Conservation (phyloP, 1,284 basidiomycete species). For the Tilletia indica region DNA sequence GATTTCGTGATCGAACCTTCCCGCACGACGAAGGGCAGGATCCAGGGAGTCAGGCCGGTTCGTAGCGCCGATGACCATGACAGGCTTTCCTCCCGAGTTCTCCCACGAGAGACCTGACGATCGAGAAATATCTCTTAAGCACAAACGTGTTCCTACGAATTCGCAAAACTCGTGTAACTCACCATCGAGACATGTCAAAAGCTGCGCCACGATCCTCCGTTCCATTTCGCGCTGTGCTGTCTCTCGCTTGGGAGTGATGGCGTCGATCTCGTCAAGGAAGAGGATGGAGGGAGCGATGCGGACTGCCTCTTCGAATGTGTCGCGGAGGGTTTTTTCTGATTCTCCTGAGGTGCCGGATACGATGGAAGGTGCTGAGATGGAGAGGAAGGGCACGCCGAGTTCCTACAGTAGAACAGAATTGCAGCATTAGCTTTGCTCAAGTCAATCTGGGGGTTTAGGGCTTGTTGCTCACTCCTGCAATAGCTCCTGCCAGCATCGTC, state of each 20-base stretch:
- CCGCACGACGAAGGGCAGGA: constrained; percentile 84
- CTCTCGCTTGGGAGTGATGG: constrained; percentile 94
- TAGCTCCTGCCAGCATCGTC: constrained; percentile 61
- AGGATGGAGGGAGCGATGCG: constrained; percentile 52
- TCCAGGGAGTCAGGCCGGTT: constrained; percentile 94
- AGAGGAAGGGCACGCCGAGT: constrained; percentile 82
- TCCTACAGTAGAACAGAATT: constrained; percentile 15
- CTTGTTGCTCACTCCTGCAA: constrained; percentile 75
- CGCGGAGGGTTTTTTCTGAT: constrained; percentile 89
- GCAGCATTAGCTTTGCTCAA: too few relatives aligned
- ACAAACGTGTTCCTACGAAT: too few relatives aligned
- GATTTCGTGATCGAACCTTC: constrained; percentile 95
- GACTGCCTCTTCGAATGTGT: constrained; percentile 74
- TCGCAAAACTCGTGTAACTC: constrained; percentile 28
- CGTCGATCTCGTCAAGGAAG: constrained; percentile 83
- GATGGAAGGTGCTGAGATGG: constrained; percentile 86
- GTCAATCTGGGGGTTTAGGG: too few relatives aligned
- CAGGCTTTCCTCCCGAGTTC: constrained; percentile 64
- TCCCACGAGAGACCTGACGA: constrained; percentile 76
- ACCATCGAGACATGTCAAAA: constrained; percentile 97
- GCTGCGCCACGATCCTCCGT: constrained; percentile 90
- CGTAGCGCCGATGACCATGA: constrained; percentile 93
- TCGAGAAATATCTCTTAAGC: neutral
- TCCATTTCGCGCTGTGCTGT: constrained; percentile 93
- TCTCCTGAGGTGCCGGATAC: constrained; percentile 98